A percentile compares a stretch with the other conserved stretches of the same genome.
Conservation (phyloP, 768 basidiomycete genomes). For the Neoboletus subvelutipes region DNA sequence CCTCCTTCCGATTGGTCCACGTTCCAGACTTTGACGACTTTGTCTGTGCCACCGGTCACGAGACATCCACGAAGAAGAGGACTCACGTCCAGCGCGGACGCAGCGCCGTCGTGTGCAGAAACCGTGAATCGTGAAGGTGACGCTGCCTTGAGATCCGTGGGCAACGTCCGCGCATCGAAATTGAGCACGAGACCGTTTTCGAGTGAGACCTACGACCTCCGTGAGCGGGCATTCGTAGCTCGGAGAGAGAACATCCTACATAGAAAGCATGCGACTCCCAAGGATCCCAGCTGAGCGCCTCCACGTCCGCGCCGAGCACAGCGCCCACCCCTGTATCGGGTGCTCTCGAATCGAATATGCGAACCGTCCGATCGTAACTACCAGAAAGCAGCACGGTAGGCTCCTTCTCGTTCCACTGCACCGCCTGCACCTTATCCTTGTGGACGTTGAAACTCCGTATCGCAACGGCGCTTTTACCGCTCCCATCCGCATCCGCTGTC, state of each 20-base stretch:
- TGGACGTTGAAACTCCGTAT: slow-evolving; percentile 84
- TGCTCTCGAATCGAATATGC: slow-evolving; percentile 88
- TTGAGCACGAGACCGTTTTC: slow-evolving; percentile 94
- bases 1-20: slow-evolving; percentile 62
- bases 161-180: slow-evolving; percentile 84
- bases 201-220: slow-evolving; percentile 70
- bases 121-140: slow-evolving; percentile 83
- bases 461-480: slow-evolving; percentile 48
- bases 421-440: slow-evolving; percentile 93
- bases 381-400: slow-evolving; percentile 91
- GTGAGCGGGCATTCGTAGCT: not conserved
- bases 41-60: slow-evolving; percentile 93
- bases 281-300: slow-evolving; percentile 93
- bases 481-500: slow-evolving; percentile 45
- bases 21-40: slow-evolving; percentile 96
- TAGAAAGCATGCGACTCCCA: slow-evolving; percentile 89
- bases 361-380: slow-evolving; percentile 92
- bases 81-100: slow-evolving; percentile 87
- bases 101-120: slow-evolving; percentile 89
- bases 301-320: slow-evolving; percentile 86
- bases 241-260: slow-evolving; percentile 44
- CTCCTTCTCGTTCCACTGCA: slow-evolving; percentile 91
- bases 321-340: slow-evolving; percentile 83
- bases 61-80: slow-evolving; percentile 88
- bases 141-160: slow-evolving; percentile 61